phyloP scores from a whole-genome alignment of 1,284 basidiomycete species.

The Ceratobasidium sp. region DNA sequence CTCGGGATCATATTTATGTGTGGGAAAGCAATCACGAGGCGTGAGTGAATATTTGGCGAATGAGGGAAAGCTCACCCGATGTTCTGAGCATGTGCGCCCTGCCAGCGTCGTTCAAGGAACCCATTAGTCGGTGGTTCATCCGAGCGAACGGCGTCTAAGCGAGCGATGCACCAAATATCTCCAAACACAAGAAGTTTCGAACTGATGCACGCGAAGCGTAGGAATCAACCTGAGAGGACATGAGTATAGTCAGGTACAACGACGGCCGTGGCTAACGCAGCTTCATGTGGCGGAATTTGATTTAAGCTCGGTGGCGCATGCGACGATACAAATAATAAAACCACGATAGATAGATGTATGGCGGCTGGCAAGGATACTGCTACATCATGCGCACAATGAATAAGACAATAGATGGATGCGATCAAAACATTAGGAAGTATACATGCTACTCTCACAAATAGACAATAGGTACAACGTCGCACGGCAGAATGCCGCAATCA shows the following conservation, averaged over 20 bases:
- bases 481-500: constrained; percentile 18
- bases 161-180: constrained; percentile 1
- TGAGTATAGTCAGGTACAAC: too few species aligned
- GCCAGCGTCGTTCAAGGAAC: neutral
- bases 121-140: neutral
- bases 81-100: constrained; percentile 9
- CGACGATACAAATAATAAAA: constrained; percentile 19
- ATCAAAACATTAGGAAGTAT: constrained; percentile 39
- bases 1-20: neutral
- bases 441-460: constrained; percentile 39
- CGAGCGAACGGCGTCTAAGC: constrained; percentile 5
- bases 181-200: too few species aligned
- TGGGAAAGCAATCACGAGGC: neutral
- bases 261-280: too few species aligned
- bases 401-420: constrained; percentile 21
- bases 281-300: too few species aligned
- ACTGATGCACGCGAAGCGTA: too few species aligned
- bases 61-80: constrained; percentile 10
- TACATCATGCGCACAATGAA: constrained; percentile 43
- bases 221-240: too few species aligned
- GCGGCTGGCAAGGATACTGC: constrained; percentile 37
- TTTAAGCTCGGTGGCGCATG: too few species aligned
- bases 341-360: constrained; percentile 44
- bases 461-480: constrained; percentile 38
- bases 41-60: neutral